phyloP scores from a whole-genome alignment of 2,329 filamentous ascomycete genomes.

The Microcyclosporella mali region DNA sequence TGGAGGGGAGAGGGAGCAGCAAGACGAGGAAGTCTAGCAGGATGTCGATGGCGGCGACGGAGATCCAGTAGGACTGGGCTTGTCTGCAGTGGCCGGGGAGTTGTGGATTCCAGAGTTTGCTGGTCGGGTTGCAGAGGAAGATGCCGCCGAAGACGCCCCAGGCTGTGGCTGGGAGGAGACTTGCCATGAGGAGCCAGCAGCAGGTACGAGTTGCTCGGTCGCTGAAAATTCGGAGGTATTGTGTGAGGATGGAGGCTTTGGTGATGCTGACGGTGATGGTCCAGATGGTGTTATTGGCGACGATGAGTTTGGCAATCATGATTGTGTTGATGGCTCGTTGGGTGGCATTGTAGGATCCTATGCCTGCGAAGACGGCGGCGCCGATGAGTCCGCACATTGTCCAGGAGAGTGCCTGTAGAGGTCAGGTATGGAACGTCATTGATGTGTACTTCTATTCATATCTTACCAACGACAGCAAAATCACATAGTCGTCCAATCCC shows the following conservation, averaged over 20 bases:
- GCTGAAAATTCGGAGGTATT: slow-evolving; percentile 44
- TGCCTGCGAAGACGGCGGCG: slow-evolving; percentile 19
- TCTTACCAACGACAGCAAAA: slow-evolving; percentile 31
- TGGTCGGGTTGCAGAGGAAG: slow-evolving; percentile 38
- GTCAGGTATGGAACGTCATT: not conserved
- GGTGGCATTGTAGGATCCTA: slow-evolving; percentile 17
- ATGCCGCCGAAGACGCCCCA: slow-evolving; percentile 35
- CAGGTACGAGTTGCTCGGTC: slow-evolving; percentile 31
- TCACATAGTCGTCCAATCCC: slow-evolving; percentile 34
- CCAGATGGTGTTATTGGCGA: slow-evolving; percentile 31
- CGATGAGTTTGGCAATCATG: slow-evolving; percentile 25
- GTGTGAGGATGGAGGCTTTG: slow-evolving; percentile 45
- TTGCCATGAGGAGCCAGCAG: slow-evolving; percentile 35
- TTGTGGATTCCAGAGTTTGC: slow-evolving; percentile 37
- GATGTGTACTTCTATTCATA: slow-evolving; percentile 1
- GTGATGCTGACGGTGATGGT: slow-evolving; percentile 34
- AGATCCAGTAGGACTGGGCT: slow-evolving; percentile 39
- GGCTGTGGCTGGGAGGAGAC: slow-evolving; percentile 23
- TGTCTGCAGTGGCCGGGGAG: slow-evolving; percentile 33
- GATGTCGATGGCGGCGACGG: slow-evolving; percentile 41
- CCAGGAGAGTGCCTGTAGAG: slow-evolving; percentile 24
- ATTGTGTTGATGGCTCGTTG: slow-evolving; percentile 10
- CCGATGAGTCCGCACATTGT: slow-evolving; percentile 27
- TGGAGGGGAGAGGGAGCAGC: slow-evolving; percentile 41
- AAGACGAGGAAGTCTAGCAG: slow-evolving; percentile 40